Conservation (phyloP, 2,329 filamentous ascomycete genomes). For the Sporothrix humicola region DNA sequence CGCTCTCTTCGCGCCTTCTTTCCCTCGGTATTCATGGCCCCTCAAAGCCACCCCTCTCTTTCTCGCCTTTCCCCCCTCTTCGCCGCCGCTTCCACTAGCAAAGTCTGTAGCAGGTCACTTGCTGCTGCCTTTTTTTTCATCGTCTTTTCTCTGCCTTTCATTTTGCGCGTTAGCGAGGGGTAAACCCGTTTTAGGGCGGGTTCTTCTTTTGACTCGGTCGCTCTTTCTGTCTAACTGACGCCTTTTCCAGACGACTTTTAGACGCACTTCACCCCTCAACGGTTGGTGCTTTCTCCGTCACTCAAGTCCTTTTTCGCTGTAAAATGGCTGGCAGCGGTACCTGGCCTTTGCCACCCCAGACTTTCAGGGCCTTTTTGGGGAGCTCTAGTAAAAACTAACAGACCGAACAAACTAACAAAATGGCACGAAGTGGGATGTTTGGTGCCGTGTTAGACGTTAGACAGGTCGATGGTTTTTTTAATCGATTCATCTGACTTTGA, state of each 20-base stretch:
- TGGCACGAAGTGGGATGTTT: constrained; percentile 24
- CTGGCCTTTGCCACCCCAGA: not conserved
- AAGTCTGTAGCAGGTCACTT: constrained; percentile 5
- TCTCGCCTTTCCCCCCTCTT: not conserved
- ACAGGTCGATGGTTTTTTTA: not conserved
- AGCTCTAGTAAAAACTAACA: constrained; percentile 17
- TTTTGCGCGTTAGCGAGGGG: constrained; percentile 18
- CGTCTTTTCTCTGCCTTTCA: not conserved
- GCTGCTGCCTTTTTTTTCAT: not conserved
- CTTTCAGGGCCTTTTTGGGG: not conserved
- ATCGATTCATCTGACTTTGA: not conserved
- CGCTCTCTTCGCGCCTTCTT: constrained; percentile 17
- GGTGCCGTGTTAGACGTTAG: constrained; percentile 14
- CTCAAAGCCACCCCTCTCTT: not conserved
- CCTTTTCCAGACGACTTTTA: not conserved
- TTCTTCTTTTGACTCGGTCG: not conserved
- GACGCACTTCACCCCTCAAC: not conserved
- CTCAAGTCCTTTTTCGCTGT: not conserved
- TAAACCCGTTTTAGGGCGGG: not conserved
- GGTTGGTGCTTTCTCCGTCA: constrained; percentile 11
- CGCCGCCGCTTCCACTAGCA: not conserved
- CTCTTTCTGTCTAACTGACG: not conserved
- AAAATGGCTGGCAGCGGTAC: not conserved
- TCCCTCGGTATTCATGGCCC: constrained; percentile 12
- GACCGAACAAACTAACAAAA: not conserved